Conservation (phyloP, 805 yeast genomes). For the Dipodascus geniculatus region DNA sequence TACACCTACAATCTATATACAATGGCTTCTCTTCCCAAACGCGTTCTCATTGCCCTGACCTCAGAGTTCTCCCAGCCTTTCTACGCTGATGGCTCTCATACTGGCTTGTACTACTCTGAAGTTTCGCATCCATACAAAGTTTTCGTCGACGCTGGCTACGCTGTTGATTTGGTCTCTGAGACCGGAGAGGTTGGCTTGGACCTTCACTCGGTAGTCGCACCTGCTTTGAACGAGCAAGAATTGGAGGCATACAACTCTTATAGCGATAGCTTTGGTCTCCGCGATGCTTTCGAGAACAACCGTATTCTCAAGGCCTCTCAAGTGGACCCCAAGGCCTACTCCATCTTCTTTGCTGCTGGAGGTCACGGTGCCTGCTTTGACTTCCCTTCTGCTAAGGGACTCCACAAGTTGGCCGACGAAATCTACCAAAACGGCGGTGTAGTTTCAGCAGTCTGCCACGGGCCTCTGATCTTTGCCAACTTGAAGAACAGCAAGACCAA, state of each 20-base stretch:
- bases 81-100: conserved; percentile 45
- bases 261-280: conserved; percentile 26
- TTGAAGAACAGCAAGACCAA: conserved; percentile 34
- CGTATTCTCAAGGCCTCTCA: conserved; percentile 37
- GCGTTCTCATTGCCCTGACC: background rate
- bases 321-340: conserved; percentile 37
- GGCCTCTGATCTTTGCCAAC: conserved; percentile 46
- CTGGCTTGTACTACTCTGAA: conserved; percentile 51
- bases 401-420: conserved; percentile 35
- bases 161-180: conserved; percentile 47
- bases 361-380: conserved; percentile 57
- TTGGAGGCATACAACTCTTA: conserved; percentile 24
- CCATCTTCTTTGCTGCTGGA: conserved; percentile 48
- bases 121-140: conserved; percentile 47
- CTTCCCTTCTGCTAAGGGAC: conserved; percentile 38
- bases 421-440: conserved; percentile 43
- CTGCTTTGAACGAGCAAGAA: conserved; percentile 36
- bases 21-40: background rate
- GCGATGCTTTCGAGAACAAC: conserved; percentile 29
- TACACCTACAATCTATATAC: no score
- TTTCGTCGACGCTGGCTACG: conserved; percentile 37
- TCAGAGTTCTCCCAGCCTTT: conserved; percentile 22
- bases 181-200: conserved; percentile 48
- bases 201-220: conserved; percentile 37
- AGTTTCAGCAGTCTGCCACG: conserved; percentile 58